Base-by-base conservation (phyloP, 805 yeast genomes). In the Teunomyces cretensis region DNA sequence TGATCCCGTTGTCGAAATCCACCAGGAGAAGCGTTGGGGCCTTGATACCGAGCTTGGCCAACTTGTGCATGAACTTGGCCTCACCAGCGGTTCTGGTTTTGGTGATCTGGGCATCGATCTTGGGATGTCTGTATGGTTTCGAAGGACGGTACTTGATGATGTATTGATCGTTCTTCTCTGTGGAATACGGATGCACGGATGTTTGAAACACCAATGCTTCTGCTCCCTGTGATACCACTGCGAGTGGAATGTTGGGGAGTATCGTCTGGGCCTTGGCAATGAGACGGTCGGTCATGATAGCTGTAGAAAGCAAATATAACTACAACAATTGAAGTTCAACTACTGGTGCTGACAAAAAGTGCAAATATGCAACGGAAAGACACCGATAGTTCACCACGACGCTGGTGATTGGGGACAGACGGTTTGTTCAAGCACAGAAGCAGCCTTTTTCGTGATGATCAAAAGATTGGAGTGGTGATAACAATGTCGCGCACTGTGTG, bases 51-150 rank as follows among this genome's bases (percentile, higher is more conserved):
- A 87, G 49, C 44, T 65, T 68, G 24, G 60, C 57, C 36, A 81
- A 67, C 58, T 80, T 84, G 39, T 77, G 75, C 65, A 94, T 65
- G 24, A 92, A 72, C 53, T 91, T 83, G 1, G 90, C 89, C 59
- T 94, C 99, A 1, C 92, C 84, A 3, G 83, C 66, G 0, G 98
- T 92, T 43, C 99, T 72, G 35, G 83, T 84, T 51, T 83, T 86
- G 2, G 95, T 88, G 41, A 94, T 75, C 37, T 75, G 75, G 7
- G 76, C 75, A 65, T 94, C 99, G 19, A 94, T 78, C 30, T 76
- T 75, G 3, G 89, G 89, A 56, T 94, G 96, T 59, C 99, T 75
- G 60, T 94, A 94, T n/a, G 85, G 81, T 60, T 94, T 94, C 17
- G 83, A 79, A 1, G 99, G 97, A 51, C 99, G 76, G 62, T 77